Evolutionary conservation across 2,329 filamentous ascomycete genomes (phyloP).

Genomic region (Trichoderma asperellum): DNA sequence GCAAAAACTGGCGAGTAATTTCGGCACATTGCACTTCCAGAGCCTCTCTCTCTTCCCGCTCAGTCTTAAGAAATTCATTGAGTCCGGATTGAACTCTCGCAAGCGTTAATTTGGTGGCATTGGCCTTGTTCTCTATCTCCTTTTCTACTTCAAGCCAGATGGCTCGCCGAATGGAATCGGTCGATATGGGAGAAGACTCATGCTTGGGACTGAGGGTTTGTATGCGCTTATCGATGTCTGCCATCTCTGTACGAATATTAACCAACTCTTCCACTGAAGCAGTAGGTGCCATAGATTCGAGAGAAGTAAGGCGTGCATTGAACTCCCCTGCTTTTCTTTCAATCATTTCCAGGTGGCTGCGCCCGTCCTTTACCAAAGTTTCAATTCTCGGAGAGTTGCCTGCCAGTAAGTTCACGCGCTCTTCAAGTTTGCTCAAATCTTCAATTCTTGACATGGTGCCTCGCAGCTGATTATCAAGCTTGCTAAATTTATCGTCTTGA

Average conservation of each 20-base stretch:
- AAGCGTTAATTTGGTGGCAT: not conserved
- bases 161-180: conserved; percentile 1
- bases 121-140: not conserved
- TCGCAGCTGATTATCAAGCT: not conserved
- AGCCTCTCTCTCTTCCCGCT: conserved; percentile 28
- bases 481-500: not conserved
- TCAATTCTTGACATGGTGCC: not conserved
- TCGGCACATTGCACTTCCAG: conserved; percentile 28
- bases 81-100: conserved; percentile 10
- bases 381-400: not conserved
- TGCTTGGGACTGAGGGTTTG: not conserved
- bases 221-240: not conserved
- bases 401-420: not conserved
- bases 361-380: not conserved
- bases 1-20: conserved; percentile 14
- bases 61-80: conserved; percentile 33
- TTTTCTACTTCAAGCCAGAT: conserved; percentile 6
- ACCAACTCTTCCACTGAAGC: not conserved
- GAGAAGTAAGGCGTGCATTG: not conserved
- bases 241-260: not conserved
- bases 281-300: conserved; percentile 1
- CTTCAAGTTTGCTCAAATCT: not conserved
- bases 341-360: not conserved
- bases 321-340: not conserved
- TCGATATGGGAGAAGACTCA: not conserved